Percentiles rank a stretch among this genome's conserved stretches.
These are phyloP conservation scores for Globisporangium splendens DNA, from an alignment of 352 stramenopile genomes.

Conservation along the genomic window DNA sequence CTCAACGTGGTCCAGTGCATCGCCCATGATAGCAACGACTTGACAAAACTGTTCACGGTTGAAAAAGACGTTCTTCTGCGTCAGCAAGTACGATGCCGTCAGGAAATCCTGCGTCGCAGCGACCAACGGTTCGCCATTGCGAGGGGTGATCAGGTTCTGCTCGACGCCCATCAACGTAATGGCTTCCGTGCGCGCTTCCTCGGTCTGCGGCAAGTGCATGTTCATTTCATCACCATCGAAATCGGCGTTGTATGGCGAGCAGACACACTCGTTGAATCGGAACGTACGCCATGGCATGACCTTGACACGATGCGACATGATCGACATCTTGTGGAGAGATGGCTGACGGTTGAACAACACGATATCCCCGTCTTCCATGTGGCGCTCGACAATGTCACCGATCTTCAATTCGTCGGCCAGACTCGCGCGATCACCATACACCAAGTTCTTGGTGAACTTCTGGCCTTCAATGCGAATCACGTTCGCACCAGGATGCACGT, in stretches of 20 bases:
- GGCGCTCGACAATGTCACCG: conserved; percentile 98
- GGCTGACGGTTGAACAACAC: conserved; percentile 99
- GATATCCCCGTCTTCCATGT: conserved; percentile 99
- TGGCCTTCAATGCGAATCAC: conserved; percentile 82
- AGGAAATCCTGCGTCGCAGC: conserved; percentile 99
- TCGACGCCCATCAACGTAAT: conserved; percentile 97
- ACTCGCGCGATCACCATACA: conserved; percentile 93
- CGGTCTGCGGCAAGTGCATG: conserved; percentile 98
- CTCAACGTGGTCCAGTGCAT: conserved; percentile 95
- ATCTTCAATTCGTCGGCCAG: conserved; percentile 94
- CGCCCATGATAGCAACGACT: conserved; percentile 93
- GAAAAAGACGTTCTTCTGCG: conserved; percentile 99
- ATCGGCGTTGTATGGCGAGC: conserved; percentile 99
- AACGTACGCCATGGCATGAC: conserved; percentile 98
- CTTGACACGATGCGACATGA: conserved; percentile 94
- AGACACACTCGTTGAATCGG: conserved; percentile 99
- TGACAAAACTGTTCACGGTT: conserved; percentile 96
- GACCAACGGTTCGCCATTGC: conserved; percentile 98
- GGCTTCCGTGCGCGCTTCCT: conserved; percentile 97
- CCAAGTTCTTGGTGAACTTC: conserved; percentile 88
- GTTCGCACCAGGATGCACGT: conserved; percentile 97
- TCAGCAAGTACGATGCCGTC: conserved; percentile 97
- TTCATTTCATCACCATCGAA: conserved; percentile 99
- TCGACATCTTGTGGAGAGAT: conserved; percentile 99
- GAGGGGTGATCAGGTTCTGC: conserved; percentile 97